Evolutionary conservation across 139 green algal genomes (phyloP).

Genomic region (Coelastrella sp.): DNA sequence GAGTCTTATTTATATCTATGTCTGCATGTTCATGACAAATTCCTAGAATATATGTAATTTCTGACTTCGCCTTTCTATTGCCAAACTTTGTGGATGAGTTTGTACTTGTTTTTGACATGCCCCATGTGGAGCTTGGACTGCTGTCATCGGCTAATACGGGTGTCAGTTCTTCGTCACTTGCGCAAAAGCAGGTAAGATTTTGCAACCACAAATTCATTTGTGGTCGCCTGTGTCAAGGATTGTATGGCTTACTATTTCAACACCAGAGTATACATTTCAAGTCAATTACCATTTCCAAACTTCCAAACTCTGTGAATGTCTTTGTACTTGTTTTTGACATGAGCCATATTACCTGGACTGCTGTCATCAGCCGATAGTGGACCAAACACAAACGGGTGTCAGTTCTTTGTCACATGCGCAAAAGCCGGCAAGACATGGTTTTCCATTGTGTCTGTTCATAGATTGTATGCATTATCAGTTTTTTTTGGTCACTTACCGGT

Average conservation of each 20-base stretch:
- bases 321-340: too few relatives aligned
- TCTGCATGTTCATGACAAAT: too few relatives aligned
- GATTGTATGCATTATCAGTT: background rate
- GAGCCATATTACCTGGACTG: constrained; percentile 77
- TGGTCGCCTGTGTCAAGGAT: background rate
- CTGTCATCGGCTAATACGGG: constrained; percentile 84
- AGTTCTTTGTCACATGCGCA: constrained; percentile 98
- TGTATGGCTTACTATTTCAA: too few relatives aligned
- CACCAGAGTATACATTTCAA: too few relatives aligned
- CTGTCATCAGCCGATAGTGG: constrained; percentile 86
- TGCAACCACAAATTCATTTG: too few relatives aligned
- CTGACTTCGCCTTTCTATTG: too few relatives aligned
- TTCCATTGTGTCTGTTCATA: background rate
- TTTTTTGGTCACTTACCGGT: too few relatives aligned
- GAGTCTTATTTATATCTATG: background rate
- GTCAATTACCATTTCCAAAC: too few relatives aligned
- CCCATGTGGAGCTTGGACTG: constrained; percentile 79
- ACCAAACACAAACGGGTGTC: constrained; percentile 52
- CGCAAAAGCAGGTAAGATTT: constrained; percentile 70
- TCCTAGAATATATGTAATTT: too few relatives aligned
- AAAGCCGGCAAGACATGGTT: constrained; percentile 62
- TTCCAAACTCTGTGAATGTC: too few relatives aligned
- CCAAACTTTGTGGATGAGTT: too few relatives aligned
- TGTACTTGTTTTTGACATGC: too few relatives aligned
- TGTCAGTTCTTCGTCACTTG: constrained; percentile 98